Percentiles rank a stretch among this genome's conserved stretches.
These are phyloP conservation scores for Alternaria alternata DNA, from an alignment of 2,329 filamentous ascomycete genomes.

Conservation along the genomic window DNA sequence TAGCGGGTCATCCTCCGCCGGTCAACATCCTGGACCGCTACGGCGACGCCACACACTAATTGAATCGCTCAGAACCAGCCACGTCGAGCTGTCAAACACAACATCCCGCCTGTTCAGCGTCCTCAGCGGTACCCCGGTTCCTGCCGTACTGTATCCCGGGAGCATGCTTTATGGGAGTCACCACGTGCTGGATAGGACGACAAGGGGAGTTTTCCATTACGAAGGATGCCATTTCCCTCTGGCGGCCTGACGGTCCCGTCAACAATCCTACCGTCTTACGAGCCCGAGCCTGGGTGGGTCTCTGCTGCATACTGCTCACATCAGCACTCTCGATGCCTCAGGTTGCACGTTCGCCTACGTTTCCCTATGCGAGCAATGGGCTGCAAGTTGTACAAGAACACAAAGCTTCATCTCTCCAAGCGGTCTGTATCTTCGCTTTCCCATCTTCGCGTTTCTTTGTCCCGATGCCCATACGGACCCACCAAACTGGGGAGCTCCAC, in stretches of 20 bases:
- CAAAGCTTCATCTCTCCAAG: background rate
- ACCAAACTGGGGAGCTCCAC: slow-evolving; percentile 5
- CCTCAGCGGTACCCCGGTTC: background rate
- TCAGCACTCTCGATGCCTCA: slow-evolving; percentile 17
- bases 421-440: background rate
- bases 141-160: background rate
- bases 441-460: slow-evolving; percentile 7
- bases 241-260: slow-evolving; percentile 3
- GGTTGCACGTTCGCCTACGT: slow-evolving; percentile 5
- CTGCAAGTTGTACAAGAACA: background rate
- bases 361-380: slow-evolving; percentile 10
- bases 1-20: slow-evolving; percentile 20
- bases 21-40: slow-evolving; percentile 12
- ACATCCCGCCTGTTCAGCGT: background rate
- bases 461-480: slow-evolving; percentile 4
- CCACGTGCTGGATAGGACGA: slow-evolving; percentile 12
- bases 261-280: slow-evolving; percentile 2
- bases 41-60: background rate
- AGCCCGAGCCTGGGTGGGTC: slow-evolving; percentile 12
- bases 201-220: background rate
- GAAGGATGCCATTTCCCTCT: slow-evolving; percentile 7
- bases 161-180: background rate
- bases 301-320: slow-evolving; percentile 13
- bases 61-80: slow-evolving; percentile 13
- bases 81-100: slow-evolving; percentile 7